Evolutionary conservation across 2,329 filamentous ascomycete genomes (phyloP), one percentile per base, ranked within the genome.

Genomic region (Hypoxylon sp.): DNA sequence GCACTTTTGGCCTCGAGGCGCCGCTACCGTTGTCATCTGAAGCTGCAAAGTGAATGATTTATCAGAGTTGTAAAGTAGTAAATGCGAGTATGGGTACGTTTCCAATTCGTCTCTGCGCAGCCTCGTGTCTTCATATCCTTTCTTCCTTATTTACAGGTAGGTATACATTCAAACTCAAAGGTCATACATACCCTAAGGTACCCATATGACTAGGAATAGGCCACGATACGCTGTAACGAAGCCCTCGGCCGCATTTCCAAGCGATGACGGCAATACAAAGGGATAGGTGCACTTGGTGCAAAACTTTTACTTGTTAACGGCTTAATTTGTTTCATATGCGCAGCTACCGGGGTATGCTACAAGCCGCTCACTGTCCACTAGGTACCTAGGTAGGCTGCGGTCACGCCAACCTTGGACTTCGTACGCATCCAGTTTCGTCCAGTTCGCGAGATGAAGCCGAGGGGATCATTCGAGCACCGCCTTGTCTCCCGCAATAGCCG

Each of bases 401-500:
- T 18, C n/a, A n/a, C n/a, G 3, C 18, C 18, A 4, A 6, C 22
- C 20, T 46, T n/a, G 8, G 24, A 28, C 42, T 2, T 26, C 3
- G 20, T 14, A 46, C 7, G 2, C 7, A 18, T 18, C 36, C 16
- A 40, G 4, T 40, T 18, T 6, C n/a, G 3, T n/a, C n/a, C n/a
- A n/a, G n/a, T 4, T 32, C 30, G 30, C 12, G 30, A 32, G 14
- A 7, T 9, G 16, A 18, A 32, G 16, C n/a, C 28, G 28, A 50
- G 14, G 3, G n/a, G 12, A 30, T 61, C 44, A 64, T 18, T 49
- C 9, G 16, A 53, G 4, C 4, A 32, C 49, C 26, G 38, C 49
- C 26, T 63, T 56, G 16, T 71, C 67, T 30, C 65, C 69, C 24
- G 58, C 71, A n/a, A 75, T 48, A n/a, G 18, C 64, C 18, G 61